Evolutionary conservation across 495 filamentous ascomycete species (phyloP), one percentile per base, ranked within the genome.

Genomic region (Platismatia glauca): DNA sequence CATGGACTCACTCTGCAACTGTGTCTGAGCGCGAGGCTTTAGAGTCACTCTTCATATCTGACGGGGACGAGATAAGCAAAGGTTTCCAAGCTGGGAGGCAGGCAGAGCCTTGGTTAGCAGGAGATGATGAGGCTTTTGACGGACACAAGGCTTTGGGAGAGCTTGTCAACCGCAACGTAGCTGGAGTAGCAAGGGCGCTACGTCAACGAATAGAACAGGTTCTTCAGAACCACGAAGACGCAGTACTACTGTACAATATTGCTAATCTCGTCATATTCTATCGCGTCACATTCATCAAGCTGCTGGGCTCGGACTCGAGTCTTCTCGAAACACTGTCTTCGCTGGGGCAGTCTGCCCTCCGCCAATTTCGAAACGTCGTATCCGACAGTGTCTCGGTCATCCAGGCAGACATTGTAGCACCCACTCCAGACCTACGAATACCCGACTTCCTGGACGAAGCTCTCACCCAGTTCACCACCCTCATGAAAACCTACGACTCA

Each of bases 21-120:
- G 94, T 97, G 0, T 92, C 91, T 24, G 94, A 99, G 73, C 82
- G 89, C 50, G 94, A 99, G 73, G 90, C 93, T 3, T 78, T 99
- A 22, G 94, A 97, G 70, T 85, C 88, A 6, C 76, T 99, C 7
- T 97, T 97, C 70, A 86, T 96, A 39, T 85, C 87, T 3, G 91
- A 96, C 59, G 92, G 90, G n/a, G 89, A 94, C 62, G 90, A 96
- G 66, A 88, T 96, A 64, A 89, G 87, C 41, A 88, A 84, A 62
- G 89, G 88, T 5, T 89, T 98, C 43, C 84, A 91, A 70, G 87
- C 89, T 44, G 91, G 91, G 7, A 77, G 89, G 16, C 90, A 89
- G 67, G 95, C 86, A 64, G 91, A 96, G 73, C 86, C 90, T 1
- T 97, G 94, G 95, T 81, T 85, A 27, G 73, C 79, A 33, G 83